Percentiles rank a stretch among this genome's conserved stretches.
Conservation (phyloP, 441 rosid genomes). For the Biscutella laevigata region DNA sequence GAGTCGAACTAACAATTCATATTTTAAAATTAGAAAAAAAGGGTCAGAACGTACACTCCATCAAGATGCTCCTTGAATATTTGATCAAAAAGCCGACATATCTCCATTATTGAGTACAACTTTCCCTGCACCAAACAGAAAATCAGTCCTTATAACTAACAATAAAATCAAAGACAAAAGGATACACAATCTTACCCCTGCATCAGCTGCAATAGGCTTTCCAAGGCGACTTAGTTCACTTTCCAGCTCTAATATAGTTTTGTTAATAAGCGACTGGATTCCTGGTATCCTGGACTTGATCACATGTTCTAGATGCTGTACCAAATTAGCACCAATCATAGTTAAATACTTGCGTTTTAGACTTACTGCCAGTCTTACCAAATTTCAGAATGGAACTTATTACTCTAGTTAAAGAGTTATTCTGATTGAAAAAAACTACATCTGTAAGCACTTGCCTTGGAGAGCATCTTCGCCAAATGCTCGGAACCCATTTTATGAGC, state of each 20-base stretch:
- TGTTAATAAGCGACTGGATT: constrained; percentile 85
- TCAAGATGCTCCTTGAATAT: constrained; percentile 94
- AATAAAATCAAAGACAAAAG: constrained; percentile 9
- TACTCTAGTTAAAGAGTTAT: too few relatives aligned
- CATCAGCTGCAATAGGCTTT: constrained; percentile 93
- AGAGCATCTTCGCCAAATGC: constrained; percentile 86
- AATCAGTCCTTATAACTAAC: constrained; percentile 3
- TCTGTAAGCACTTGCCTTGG: constrained; percentile 46
- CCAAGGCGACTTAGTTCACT: constrained; percentile 90
- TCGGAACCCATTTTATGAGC: constrained; percentile 94
- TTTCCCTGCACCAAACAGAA: constrained; percentile 58
- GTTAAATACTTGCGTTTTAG: constrained; percentile 10
- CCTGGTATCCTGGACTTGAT: constrained; percentile 94
- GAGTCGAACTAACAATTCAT: neutral
- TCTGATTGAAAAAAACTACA: too few relatives aligned
- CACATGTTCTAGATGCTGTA: constrained; percentile 93
- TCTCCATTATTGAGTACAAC: constrained; percentile 89
- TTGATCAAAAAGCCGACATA: constrained; percentile 88
- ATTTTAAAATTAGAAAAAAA: constrained; percentile 1
- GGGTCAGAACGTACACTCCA: constrained; percentile 62
- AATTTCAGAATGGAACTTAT: neutral
- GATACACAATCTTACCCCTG: constrained; percentile 59
- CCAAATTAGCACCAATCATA: neutral
- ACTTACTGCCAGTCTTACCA: too few relatives aligned
- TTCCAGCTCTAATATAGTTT: constrained; percentile 77